Evolutionary conservation across 2,329 filamentous ascomycete species (phyloP), one percentile per base, ranked within the genome.

Genomic region (Aspergillus sp.): DNA sequence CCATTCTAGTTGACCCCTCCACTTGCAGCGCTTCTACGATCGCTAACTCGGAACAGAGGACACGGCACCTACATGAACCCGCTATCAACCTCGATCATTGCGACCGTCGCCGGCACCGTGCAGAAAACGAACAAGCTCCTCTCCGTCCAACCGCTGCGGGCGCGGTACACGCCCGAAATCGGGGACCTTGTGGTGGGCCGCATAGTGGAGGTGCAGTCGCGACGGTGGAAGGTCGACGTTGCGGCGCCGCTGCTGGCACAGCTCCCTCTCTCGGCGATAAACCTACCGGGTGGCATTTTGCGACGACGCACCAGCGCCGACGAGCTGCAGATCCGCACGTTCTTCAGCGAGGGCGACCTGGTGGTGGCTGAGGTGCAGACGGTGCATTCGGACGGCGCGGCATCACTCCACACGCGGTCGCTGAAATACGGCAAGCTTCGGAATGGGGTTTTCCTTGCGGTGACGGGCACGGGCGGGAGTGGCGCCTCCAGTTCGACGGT

Each of bases 111-210:
- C 5, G 94, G 94, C 65, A 93, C 88, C 5, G 81, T 97, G 32
- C 87, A 88, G 67, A 93, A 92, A 70, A 97, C 93, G 55, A 99
- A 99, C 82, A 97, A 97, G 72, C 86, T 99, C 45, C 86, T 99
- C 60, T 96, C 91, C 2, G 89, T 99, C 52, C 86, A 88, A 2
- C 91, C 94, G 5, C 81, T 99, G 3, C 90, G 92, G 56, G 92
- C 94, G 16, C 88, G 94, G 56, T 99, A 99, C 77, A 91, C 86
- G 2, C 94, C 94, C 29, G 93, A 97, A 73, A 97, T 99, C 56
- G 94, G 94, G 63, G 94, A 99, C 74, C 81, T 99, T 4, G 90
- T 99, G 2, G 87, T 99, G 13, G 94, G 94, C 34, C 85, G 94
- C 58, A 96, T 99, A 64, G 86, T 94, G 58, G 91, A 95, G 73